Evolutionary conservation across 257 asterid genomes (phyloP), one percentile per base, ranked within the genome.

Genomic region (Echites panduratus): DNA sequence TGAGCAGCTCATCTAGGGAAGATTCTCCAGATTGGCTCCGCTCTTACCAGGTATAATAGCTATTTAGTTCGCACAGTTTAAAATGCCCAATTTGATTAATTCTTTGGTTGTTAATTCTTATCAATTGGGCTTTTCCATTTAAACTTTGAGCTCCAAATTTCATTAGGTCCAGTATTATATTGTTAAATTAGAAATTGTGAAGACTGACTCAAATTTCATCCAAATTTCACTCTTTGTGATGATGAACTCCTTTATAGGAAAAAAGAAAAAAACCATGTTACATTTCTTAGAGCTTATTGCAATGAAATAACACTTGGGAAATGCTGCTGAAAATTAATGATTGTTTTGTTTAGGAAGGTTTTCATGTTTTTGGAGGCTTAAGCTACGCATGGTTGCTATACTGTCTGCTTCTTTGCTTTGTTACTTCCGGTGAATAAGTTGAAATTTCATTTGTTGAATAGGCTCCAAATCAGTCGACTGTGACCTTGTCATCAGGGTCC

Each of bases 21-120:
- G 88, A 88, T 16, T 92, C 98, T 74, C 98, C 96, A 35, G 97
- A 92, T 66, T 92, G 98, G 97, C 75, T 90, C 78, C 96, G 95
- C 53, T 79, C 90, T 81, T 90, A 88, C 69, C 90, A 89, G 95
- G 98, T 90, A 59, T 32, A n/a, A 49, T 19, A 7, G 9, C 27
- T 66, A 7, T 44, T 41, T 45, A 45, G 47, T n/a, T 49, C 9
- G 5, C 11, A 6, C 11, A 14, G 14, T n/a, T 32, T 17, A 12
- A 32, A 12, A 13, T 44, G 22, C 71, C 13, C 14, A 20, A 68
- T 20, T 68, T 24, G 4, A 45, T 68, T 47, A 24, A 45, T 17
- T 26, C 0, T 24, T 44, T 24, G 9, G 43, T 68, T n/a, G 57
- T 68, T 68, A 17, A 41, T 68, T 68, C 41, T 24, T 26, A 13